These are phyloP conservation scores for Gossypium longicalyx DNA, from an alignment of 345 rosid genomes.

Conservation along the genomic window DNA sequence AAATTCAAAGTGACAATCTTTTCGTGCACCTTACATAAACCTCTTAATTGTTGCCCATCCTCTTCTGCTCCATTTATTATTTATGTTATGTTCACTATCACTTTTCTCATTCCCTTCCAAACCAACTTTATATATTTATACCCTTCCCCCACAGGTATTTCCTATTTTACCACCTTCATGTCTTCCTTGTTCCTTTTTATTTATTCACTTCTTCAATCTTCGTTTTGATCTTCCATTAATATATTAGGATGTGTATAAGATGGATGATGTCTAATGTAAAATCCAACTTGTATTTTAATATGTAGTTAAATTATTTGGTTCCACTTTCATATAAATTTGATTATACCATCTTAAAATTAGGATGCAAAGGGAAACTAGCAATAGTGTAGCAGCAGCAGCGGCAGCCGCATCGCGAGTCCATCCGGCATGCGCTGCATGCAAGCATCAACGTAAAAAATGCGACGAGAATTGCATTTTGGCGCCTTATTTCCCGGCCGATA, in stretches of 20 bases:
- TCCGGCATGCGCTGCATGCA: constrained; percentile 63
- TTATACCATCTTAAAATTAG: not conserved
- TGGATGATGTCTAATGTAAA: too few species aligned
- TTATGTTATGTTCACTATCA: not conserved
- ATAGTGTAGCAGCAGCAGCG: not conserved
- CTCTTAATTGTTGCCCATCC: constrained; percentile 5
- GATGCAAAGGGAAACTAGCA: constrained; percentile 4
- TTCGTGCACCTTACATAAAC: constrained; percentile 8
- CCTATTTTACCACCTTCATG: not conserved
- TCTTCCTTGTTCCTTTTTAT: not conserved
- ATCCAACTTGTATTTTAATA: not conserved
- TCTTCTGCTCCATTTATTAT: not conserved
- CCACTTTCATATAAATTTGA: not conserved
- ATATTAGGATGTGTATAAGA: too few species aligned
- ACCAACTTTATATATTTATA: not conserved
- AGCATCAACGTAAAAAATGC: constrained; percentile 59
- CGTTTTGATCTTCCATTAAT: not conserved
- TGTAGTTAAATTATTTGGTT: not conserved
- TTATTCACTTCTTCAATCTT: not conserved
- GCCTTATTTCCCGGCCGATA: constrained; percentile 45
- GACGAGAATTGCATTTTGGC: constrained; percentile 42
- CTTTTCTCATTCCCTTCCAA: constrained; percentile 4
- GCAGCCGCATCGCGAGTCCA: constrained; percentile 16
- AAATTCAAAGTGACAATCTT: constrained; percentile 11
- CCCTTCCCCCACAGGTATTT: not conserved